These are phyloP conservation scores for Tilletia walkeri DNA, from an alignment of 1,284 basidiomycete species.

Conservation along the genomic window DNA sequence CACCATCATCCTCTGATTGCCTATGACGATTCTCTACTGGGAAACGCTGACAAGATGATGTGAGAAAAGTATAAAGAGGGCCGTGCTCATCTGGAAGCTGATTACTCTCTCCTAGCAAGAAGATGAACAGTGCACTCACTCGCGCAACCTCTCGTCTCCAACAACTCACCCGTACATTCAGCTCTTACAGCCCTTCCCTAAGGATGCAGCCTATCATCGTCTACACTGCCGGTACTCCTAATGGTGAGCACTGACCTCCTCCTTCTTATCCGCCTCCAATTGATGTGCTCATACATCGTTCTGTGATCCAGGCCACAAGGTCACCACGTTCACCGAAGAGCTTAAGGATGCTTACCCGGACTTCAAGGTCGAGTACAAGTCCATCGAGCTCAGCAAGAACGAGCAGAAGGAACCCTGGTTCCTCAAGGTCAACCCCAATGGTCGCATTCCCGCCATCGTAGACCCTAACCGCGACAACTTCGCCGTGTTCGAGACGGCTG, in stretches of 20 bases:
- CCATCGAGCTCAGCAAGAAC: constrained; percentile 23
- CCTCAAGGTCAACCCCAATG: constrained; percentile 51
- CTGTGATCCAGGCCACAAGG: constrained; percentile 23
- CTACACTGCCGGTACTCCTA: constrained; percentile 38
- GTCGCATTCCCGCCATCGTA: constrained; percentile 41
- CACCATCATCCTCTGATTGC: too few relatives aligned
- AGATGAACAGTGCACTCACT: too few relatives aligned
- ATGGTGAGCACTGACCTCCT: neutral
- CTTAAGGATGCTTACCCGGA: constrained; percentile 32
- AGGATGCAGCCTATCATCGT: constrained; percentile 38
- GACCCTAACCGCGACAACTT: constrained; percentile 42
- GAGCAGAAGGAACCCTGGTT: constrained; percentile 43
- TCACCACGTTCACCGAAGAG: constrained; percentile 27
- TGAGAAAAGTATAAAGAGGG: too few relatives aligned
- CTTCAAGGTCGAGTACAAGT: constrained; percentile 30
- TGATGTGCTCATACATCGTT: neutral
- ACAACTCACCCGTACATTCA: neutral
- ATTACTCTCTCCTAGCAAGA: too few relatives aligned
- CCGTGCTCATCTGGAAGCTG: too few relatives aligned
- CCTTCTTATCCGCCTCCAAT: neutral
- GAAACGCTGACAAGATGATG: too few relatives aligned
- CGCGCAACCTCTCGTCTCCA: neutral
- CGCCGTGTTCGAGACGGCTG: constrained; percentile 33
- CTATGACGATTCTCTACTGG: too few relatives aligned
- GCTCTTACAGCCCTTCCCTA: neutral